Evolutionary conservation across 768 basidiomycete species (phyloP).

Genomic region (Chalciporus chontae): DNA sequence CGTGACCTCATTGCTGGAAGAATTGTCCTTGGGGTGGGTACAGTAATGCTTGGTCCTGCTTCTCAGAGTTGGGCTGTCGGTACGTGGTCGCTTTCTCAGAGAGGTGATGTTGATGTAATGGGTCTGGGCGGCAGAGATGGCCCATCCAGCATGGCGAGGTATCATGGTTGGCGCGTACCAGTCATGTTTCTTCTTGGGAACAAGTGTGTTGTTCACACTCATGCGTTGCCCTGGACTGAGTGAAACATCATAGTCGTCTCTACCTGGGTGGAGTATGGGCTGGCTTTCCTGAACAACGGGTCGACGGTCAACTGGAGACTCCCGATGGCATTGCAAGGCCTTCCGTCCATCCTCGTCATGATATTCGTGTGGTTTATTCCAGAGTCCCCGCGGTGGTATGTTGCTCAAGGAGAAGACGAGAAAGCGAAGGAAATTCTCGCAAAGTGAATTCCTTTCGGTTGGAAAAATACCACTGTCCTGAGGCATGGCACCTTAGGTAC

Average conservation of each 20-base stretch:
- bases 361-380: constrained; percentile 34
- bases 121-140: constrained; percentile 8
- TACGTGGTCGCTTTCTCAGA: background rate
- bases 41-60: constrained; percentile 14
- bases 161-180: constrained; percentile 15
- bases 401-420: constrained; percentile 23
- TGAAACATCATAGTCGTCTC: constrained; percentile 6
- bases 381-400: constrained; percentile 38
- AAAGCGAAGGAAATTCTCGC: constrained; percentile 22
- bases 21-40: constrained; percentile 18
- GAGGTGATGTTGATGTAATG: background rate
- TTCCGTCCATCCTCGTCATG: constrained; percentile 29
- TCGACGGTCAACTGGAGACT: constrained; percentile 31
- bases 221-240: background rate
- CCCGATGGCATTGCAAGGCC: constrained; percentile 31
- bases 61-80: constrained; percentile 8
- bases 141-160: constrained; percentile 15
- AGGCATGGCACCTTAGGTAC: background rate
- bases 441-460: background rate
- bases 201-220: background rate
- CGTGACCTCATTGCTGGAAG: constrained; percentile 18
- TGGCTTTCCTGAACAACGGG: constrained; percentile 6
- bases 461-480: too few species aligned
- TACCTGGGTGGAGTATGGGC: constrained; percentile 16
- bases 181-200: constrained; percentile 16